Evolutionary conservation across 352 stramenopile species (phyloP), one percentile per base, ranked within the genome.

Genomic region (Phytopythium ostracodes): DNA sequence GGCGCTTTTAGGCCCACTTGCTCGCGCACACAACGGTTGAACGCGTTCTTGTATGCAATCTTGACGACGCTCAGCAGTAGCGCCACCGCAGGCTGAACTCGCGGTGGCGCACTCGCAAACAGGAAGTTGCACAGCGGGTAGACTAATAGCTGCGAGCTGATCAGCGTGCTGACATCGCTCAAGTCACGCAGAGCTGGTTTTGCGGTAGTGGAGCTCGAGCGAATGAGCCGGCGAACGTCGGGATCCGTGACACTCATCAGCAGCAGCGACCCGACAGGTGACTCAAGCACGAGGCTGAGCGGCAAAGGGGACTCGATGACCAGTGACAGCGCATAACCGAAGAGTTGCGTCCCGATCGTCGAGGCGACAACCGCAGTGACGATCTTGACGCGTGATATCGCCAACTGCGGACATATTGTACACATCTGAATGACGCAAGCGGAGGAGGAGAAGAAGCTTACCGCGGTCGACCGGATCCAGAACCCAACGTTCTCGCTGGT

Each of bases 11-110:
- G 58, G 24, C 74, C 68, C 7, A 65, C 58, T 33, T 73, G 62
- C 40, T 66, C 62, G 10, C 33, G 17, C 43, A 71, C 64, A 8
- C 36, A 38, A 1, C 59, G 55, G 14, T 56, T 62, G 36, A 76
- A 66, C 24, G 70, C 24, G 29, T 73, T 64, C 54, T 73, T 75
- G 55, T 73, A 63, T 22, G 63, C 33, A 14, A 73, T 24, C 42
- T 81, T 81, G 17, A 81, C 65, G 2, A 70, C 20, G 11, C 67
- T 58, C 11, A 80, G 60, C 2, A 73, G 17, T 24, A 74, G 36
- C n/a, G 61, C 55, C n/a, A 76, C 66, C 11, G 22, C 60, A 14
- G 50, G 44, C n/a, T 74, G 63, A 0, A 38, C 22, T 6, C 46
- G n/a, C 5, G 56, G 49, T 11, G 42, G 44, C 18, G 73, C 27